These are phyloP conservation scores for Cinchona pubescens DNA, from an alignment of 257 asterid species.

Conservation along the genomic window DNA sequence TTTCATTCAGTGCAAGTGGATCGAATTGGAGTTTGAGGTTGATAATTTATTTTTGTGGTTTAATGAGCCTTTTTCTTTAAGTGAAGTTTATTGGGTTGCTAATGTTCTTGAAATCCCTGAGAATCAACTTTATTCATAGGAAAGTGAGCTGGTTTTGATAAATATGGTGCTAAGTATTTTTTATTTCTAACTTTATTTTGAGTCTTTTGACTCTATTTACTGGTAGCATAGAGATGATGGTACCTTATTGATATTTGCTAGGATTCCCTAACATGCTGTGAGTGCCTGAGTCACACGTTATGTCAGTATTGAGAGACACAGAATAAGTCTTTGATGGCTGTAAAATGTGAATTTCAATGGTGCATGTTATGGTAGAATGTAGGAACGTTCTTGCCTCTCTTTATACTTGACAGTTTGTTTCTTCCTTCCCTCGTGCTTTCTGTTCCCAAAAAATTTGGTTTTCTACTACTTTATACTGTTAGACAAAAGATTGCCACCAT, in stretches of 20 bases:
- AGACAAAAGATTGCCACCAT: constrained; percentile 35
- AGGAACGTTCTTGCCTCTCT: constrained; percentile 1
- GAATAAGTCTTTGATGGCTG: constrained; percentile 43
- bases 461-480: constrained; percentile 17
- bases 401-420: constrained; percentile 25
- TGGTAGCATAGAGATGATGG: constrained; percentile 21
- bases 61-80: no score
- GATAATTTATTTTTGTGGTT: background rate
- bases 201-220: constrained; percentile 19
- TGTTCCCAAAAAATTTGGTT: constrained; percentile 30
- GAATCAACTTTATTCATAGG: background rate
- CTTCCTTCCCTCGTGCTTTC: constrained; percentile 20
- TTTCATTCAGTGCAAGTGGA: no score
- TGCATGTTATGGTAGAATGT: constrained; percentile 26
- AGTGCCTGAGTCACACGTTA: constrained; percentile 32
- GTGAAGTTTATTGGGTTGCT: background rate
- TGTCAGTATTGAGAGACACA: constrained; percentile 54
- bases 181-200: background rate
- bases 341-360: constrained; percentile 47
- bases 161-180: background rate
- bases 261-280: constrained; percentile 56
- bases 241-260: constrained; percentile 20
- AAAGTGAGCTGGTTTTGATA: background rate
- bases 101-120: background rate
- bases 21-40: background rate